Conservation (phyloP, 352 stramenopile species). For the Globisporangium sylvaticum region DNA sequence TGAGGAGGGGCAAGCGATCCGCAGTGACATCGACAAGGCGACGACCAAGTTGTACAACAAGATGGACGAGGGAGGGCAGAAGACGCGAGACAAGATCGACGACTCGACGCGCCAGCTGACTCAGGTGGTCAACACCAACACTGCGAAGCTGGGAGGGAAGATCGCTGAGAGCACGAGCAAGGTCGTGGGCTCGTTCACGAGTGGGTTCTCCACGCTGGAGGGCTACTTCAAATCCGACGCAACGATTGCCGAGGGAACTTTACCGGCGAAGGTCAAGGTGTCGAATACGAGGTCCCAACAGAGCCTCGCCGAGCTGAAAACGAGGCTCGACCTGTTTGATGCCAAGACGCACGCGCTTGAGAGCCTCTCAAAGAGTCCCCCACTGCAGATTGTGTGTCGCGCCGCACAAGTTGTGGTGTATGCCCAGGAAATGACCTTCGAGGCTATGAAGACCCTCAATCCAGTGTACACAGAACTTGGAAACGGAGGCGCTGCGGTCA, state of each 20-base stretch:
- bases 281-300: too few relatives aligned
- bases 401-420: too few relatives aligned
- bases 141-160: not conserved
- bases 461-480: too few relatives aligned
- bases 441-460: too few relatives aligned
- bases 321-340: too few relatives aligned
- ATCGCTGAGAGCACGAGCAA: not conserved
- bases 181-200: not conserved
- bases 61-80: slow-evolving; percentile 11
- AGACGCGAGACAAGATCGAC: slow-evolving; percentile 9
- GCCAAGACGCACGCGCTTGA: too few relatives aligned
- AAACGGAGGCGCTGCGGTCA: too few relatives aligned
- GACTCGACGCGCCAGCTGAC: slow-evolving; percentile 6
- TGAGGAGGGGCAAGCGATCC: not conserved
- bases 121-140: slow-evolving; percentile 12
- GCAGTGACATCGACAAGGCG: slow-evolving; percentile 11
- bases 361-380: too few relatives aligned
- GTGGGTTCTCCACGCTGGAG: not conserved
- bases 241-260: not conserved
- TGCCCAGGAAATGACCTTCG: too few relatives aligned
- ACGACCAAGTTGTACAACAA: slow-evolving; percentile 14
- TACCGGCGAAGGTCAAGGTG: not conserved
- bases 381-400: too few relatives aligned
- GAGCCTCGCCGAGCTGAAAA: too few relatives aligned
- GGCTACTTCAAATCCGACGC: not conserved